Evolutionary conservation across 768 basidiomycete genomes (phyloP).

Genomic region (Lentinula detonsa): DNA sequence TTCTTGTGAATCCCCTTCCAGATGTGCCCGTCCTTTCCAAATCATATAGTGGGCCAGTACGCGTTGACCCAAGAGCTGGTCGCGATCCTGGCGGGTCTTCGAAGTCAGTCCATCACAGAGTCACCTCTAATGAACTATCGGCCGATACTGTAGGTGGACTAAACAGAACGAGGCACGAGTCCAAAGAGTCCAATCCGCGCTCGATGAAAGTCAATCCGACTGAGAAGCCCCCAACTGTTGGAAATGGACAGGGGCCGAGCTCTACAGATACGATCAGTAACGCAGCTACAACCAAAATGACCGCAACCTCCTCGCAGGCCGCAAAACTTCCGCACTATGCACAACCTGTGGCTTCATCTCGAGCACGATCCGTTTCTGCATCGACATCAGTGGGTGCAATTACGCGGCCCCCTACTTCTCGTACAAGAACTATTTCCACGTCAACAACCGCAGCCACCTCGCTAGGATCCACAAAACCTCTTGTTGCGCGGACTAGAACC

Average conservation of each 20-base stretch:
- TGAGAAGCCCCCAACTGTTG: not conserved
- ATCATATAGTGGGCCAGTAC: not conserved
- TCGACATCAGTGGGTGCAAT: not conserved
- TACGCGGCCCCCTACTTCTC: not conserved
- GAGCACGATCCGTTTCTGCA: not conserved
- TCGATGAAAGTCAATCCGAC: not conserved
- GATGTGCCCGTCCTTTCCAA: not conserved
- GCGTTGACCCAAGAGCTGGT: constrained; percentile 1
- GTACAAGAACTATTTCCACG: not conserved
- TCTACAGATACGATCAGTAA: not conserved
- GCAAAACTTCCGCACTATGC: not conserved
- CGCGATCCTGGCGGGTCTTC: not conserved
- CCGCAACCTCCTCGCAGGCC: not conserved
- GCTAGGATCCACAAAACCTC: not conserved
- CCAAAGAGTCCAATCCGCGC: not conserved
- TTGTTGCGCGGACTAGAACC: not conserved
- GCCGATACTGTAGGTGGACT: not conserved
- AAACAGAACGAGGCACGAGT: not conserved
- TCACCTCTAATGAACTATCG: too few relatives aligned
- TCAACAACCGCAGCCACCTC: not conserved
- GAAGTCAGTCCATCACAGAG: too few relatives aligned
- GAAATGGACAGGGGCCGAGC: not conserved
- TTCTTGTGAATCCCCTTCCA: not conserved
- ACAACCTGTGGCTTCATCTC: not conserved
- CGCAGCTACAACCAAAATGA: too few relatives aligned